Base-by-base conservation (phyloP, 2,329 filamentous ascomycete species). In the Colletotrichum graminicola region DNA sequence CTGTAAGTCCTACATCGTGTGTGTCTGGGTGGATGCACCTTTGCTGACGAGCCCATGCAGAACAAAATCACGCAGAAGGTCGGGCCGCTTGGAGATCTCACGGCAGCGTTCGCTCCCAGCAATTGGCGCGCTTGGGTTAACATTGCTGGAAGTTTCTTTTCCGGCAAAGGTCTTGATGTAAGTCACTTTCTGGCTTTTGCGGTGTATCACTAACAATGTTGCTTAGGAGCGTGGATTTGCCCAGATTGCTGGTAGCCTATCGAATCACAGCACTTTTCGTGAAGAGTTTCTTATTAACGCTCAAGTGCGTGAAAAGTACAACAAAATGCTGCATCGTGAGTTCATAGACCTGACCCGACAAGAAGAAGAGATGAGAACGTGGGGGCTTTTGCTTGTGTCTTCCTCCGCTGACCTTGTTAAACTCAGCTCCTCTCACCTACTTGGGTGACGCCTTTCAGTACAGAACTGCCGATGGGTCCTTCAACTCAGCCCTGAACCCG, bases 381-480 rank as follows among this genome's bases (percentile, higher is more conserved):
- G 26, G 16, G 47, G 47, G n/a, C 4, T 49, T 26, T n/a, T 26
- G 47, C 47, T 49, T n/a, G 47, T 49, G 47, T n/a, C 47, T 29
- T 51, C 47, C 8, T 26, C 23, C 23, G 47, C 47, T 51, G 47
- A 51, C 47, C 23, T 29, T 26, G 6, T 51, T 8, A 5, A 29
- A 8, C 29, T 26, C 47, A 51, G 47, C 47, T 43, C 70, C 75
- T 36, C 36, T 76, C 3, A 73, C 75, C 0, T 77, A 77, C 39
- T 73, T 77, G 0, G 76, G 76, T 1, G 74, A 76, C 52, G 74
- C 73, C 0, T 77, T 76, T 61, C 71, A 74, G 36, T 78, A 77
- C 26, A 74, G 76, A 18, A 75, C 74, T 10, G 75, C 77, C 5
- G 75, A 80, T 47, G 79, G 79, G 51, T 77, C 75, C 21, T 73